Evolutionary conservation across 2,329 filamentous ascomycete species (phyloP).

Genomic region (Beauveria pseudobassiana): DNA sequence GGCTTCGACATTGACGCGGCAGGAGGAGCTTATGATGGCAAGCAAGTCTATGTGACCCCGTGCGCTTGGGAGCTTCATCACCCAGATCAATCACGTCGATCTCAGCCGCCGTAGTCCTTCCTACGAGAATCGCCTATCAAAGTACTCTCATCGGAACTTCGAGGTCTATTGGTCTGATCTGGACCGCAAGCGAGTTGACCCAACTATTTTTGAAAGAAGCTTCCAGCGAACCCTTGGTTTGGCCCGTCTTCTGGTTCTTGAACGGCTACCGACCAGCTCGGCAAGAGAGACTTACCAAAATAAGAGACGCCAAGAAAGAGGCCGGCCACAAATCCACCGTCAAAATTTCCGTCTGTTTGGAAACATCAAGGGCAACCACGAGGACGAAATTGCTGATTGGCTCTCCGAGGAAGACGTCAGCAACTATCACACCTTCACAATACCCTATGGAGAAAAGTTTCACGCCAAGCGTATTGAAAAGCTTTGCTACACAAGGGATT

Average conservation of each 20-base stretch:
- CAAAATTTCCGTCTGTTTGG: conserved; percentile 41
- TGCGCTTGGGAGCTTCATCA: conserved; percentile 71
- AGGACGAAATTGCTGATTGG: conserved; percentile 82
- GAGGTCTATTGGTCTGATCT: conserved; percentile 74
- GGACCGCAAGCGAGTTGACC: conserved; percentile 69
- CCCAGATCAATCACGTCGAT: conserved; percentile 75
- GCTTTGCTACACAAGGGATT: conserved; percentile 71
- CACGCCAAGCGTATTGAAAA: conserved; percentile 70
- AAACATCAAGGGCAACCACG: conserved; percentile 69
- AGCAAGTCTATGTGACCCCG: conserved; percentile 69
- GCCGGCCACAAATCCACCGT: conserved; percentile 50
- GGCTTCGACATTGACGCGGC: conserved; percentile 86
- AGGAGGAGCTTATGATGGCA: conserved; percentile 72
- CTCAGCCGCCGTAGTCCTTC: conserved; percentile 73
- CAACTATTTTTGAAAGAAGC: conserved; percentile 78
- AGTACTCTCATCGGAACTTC: conserved; percentile 78
- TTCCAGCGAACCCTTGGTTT: conserved; percentile 70
- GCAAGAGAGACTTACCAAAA: conserved; percentile 65
- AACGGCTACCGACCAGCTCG: conserved; percentile 62
- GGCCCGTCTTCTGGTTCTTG: conserved; percentile 70
- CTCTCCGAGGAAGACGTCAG: conserved; percentile 67
- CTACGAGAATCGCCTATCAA: conserved; percentile 80
- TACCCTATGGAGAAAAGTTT: conserved; percentile 57
- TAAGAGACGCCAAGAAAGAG: conserved; percentile 63
- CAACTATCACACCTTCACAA: conserved; percentile 70